Percentiles rank a stretch among this genome's conserved stretches.
These are phyloP conservation scores for Filosporella fistucella DNA, from an alignment of 495 filamentous ascomycete species.

Conservation along the genomic window DNA sequence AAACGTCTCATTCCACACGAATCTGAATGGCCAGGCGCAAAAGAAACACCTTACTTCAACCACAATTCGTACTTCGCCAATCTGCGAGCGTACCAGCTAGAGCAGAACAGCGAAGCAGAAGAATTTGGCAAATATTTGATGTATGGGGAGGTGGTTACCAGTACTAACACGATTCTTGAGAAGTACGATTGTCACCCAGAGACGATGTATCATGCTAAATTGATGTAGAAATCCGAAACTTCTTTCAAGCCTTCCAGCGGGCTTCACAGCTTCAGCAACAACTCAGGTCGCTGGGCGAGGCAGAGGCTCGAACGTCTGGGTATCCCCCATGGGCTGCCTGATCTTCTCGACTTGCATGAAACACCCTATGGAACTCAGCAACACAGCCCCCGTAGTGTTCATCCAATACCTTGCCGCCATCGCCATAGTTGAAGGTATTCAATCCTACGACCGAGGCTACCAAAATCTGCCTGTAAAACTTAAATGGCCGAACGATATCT, in stretches of 20 bases:
- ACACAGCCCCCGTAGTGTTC: conserved; percentile 82
- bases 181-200: conserved; percentile 48
- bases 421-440: conserved; percentile 83
- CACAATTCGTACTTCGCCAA: conserved; percentile 75
- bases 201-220: conserved; percentile 17
- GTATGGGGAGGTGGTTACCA: conserved; percentile 91
- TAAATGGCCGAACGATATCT: conserved; percentile 99
- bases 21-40: conserved; percentile 59
- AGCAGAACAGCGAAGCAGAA: conserved; percentile 45
- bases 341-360: conserved; percentile 84
- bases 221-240: conserved; percentile 65
- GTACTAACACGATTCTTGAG: conserved; percentile 91
- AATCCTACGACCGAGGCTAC: conserved; percentile 74
- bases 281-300: conserved; percentile 89
- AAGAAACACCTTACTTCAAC: conserved; percentile 85
- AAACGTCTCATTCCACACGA: conserved; percentile 73
- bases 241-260: conserved; percentile 69
- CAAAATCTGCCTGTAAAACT: conserved; percentile 71
- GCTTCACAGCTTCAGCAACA: conserved; percentile 88
- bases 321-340: conserved; percentile 80
- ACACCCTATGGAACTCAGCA: conserved; percentile 66
- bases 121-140: conserved; percentile 74
- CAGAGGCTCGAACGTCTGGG: conserved; percentile 90
- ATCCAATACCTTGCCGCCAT: conserved; percentile 90
- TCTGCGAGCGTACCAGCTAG: conserved; percentile 60